Percentiles rank a stretch among this genome's conserved stretches.
Conservation (phyloP, 441 rosid genomes). For the Macaranga tanarius region DNA sequence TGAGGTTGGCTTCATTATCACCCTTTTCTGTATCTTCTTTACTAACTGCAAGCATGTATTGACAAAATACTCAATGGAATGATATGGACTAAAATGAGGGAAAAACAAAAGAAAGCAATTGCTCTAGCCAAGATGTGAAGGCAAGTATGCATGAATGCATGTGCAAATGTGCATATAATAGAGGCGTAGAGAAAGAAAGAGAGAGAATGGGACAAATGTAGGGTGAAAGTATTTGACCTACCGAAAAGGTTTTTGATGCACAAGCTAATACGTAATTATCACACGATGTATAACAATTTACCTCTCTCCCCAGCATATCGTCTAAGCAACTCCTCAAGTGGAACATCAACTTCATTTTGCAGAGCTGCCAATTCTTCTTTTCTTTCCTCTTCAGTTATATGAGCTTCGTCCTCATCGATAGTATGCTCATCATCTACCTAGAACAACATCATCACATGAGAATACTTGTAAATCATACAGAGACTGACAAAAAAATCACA, state of each 20-base stretch:
- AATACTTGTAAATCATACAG: slow-evolving; percentile 15
- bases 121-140: too few species aligned
- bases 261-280: background rate
- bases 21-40: slow-evolving; percentile 45
- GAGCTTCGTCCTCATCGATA: slow-evolving; percentile 93
- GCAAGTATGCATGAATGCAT: too few species aligned
- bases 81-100: background rate
- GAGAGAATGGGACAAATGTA: background rate
- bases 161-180: background rate
- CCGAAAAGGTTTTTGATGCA: background rate
- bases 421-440: slow-evolving; percentile 99
- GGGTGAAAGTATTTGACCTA: background rate
- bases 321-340: slow-evolving; percentile 83
- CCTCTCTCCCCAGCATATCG: slow-evolving; percentile 62
- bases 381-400: slow-evolving; percentile 80
- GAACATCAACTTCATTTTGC: slow-evolving; percentile 76
- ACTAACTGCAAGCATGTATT: slow-evolving; percentile 40
- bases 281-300: slow-evolving; percentile 25
- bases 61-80: slow-evolving; percentile 21
- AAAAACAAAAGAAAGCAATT: background rate
- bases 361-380: slow-evolving; percentile 91
- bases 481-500: background rate
- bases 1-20: slow-evolving; percentile 36
- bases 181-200: background rate
- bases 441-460: slow-evolving; percentile 41